Conservation (phyloP, 2,329 filamentous ascomycete species). For the Rhexocercosporidium sp. region DNA sequence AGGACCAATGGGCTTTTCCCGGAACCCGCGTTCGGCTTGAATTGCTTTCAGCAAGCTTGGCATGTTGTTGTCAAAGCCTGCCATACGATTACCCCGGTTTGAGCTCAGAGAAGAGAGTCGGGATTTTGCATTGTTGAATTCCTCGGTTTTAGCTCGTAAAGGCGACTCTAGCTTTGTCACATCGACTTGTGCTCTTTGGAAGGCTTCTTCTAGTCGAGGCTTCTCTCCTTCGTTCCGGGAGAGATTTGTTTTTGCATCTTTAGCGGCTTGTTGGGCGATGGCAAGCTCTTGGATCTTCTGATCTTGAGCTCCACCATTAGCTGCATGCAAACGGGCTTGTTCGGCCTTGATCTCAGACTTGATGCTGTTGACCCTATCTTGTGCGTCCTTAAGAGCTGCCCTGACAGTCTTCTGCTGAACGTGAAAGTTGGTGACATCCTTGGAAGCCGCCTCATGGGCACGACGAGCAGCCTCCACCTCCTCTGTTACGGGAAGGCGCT, state of each 20-base stretch:
- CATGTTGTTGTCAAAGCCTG: constrained; percentile 69
- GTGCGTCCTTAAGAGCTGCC: constrained; percentile 58
- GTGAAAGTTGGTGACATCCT: constrained; percentile 58
- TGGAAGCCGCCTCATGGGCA: constrained; percentile 58
- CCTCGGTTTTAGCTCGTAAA: constrained; percentile 53
- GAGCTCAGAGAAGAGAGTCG: constrained; percentile 57
- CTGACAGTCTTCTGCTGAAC: constrained; percentile 70
- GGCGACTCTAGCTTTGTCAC: constrained; percentile 42
- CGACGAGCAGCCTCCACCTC: constrained; percentile 54
- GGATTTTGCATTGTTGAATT: constrained; percentile 58
- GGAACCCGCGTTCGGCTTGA: constrained; percentile 70
- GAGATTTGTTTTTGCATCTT: constrained; percentile 50
- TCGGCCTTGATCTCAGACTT: constrained; percentile 59
- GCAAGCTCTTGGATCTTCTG: constrained; percentile 65
- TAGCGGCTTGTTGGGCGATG: constrained; percentile 57
- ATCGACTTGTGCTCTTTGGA: constrained; percentile 42
- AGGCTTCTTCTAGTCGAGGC: constrained; percentile 44
- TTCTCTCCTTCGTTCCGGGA: constrained; percentile 48
- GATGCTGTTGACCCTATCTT: constrained; percentile 51
- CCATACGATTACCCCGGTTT: constrained; percentile 63
- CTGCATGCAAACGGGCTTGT: constrained; percentile 65
- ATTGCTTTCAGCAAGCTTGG: constrained; percentile 71
- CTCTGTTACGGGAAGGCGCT: constrained; percentile 51
- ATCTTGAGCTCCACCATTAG: constrained; percentile 72
- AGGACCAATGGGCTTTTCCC: constrained; percentile 78